Evolutionary conservation across 1,284 basidiomycete genomes (phyloP), one percentile per base, ranked within the genome.

Genomic region (Fomitopsis pinicola): DNA sequence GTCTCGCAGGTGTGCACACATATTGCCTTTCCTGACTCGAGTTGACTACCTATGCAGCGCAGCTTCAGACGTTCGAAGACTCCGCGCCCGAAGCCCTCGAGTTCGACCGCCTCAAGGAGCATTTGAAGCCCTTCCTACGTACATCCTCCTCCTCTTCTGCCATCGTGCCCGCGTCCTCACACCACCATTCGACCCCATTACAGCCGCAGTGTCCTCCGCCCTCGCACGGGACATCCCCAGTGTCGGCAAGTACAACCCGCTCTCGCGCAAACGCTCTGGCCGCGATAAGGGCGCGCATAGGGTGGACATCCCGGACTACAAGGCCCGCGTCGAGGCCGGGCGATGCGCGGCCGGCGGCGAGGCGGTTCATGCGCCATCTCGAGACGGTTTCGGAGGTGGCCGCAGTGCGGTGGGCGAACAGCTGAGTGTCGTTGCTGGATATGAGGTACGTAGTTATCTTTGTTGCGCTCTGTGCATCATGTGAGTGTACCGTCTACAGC

Each of bases 51-150:
- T 7, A 22, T 61, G 36, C 68, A 97, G 95, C 90, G 14, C 95
- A 97, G 74, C 77, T 97, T 28, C 93, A 96, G 71, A 93, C 91
- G 73, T 84, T 83, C 57, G 91, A 96, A 79, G 91, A 94, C 66
- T 87, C 87, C n/a, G 86, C 90, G 0, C 87, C 93, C 4, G 91
- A 93, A 63, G 84, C 88, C 17, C 80, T 92, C 66, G 95, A 97
- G 75, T 96, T 97, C 72, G 95, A 98, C 68, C 85, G 87, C 62
- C 75, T 98, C 69, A 95, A 96, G 77, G 94, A 96, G 68, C 95
- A 97, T 76, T 94, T 97, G 77, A 95, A 97, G 73, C 89, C 91
- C 59, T 91, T 93, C 79, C 80, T 87, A 77, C 89, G 88, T 80
- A 82, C 88, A 82, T 86, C 91, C 64, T 84, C 87, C 69, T 82